These are phyloP conservation scores for Acanthamoeba lugdunensis DNA, from an alignment of 208 protist species.

Conservation along the genomic window DNA sequence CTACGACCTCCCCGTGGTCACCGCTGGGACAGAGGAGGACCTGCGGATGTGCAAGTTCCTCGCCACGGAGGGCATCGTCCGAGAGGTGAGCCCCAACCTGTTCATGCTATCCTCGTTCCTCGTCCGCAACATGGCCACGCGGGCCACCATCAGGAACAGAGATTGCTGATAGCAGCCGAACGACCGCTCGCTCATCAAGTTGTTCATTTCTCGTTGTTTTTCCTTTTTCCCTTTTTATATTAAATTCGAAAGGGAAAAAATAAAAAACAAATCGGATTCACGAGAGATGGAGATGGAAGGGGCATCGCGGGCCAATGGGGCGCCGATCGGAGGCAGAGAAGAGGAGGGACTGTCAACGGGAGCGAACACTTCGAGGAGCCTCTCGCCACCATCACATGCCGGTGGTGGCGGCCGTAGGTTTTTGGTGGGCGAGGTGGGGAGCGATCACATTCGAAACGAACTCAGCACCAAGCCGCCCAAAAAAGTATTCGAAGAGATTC, in stretches of 20 bases:
- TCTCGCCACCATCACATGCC: not conserved
- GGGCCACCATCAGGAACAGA: not conserved
- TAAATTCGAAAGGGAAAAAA: no score
- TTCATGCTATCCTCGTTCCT: not conserved
- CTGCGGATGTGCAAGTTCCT: not conserved
- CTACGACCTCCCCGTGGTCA: not conserved
- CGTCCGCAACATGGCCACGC: not conserved
- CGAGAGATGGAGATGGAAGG: no score
- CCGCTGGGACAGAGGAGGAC: not conserved
- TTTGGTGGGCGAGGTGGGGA: not conserved
- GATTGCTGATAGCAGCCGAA: no score
- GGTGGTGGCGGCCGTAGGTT: not conserved
- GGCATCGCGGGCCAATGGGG: no score
- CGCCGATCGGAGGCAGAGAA: no score
- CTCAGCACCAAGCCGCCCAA: slow-evolving; percentile 34
- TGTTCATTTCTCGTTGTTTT: no score
- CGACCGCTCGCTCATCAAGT: no score
- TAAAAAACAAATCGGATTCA: no score
- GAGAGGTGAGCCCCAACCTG: not conserved
- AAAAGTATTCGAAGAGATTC: slow-evolving; percentile 56
- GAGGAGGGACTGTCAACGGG: no score
- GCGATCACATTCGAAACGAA: slow-evolving; percentile 64
- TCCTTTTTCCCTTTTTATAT: no score
- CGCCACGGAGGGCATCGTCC: not conserved
- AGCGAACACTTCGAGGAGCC: no score